Conservation (phyloP, 139 green algal genomes). For the Zygnema circumcarinatum region DNA sequence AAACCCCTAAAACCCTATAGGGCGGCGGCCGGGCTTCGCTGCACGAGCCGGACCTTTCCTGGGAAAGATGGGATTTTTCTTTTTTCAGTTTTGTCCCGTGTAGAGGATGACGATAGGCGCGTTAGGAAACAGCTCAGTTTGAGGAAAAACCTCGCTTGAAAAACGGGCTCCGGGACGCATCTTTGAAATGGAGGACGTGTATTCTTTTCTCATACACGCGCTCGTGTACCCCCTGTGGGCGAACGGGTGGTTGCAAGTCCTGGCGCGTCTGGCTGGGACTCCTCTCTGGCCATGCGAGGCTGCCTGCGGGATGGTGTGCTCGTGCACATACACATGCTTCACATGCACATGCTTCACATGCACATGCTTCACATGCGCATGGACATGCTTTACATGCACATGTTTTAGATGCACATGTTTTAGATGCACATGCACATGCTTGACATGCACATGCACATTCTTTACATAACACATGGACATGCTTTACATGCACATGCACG, state of each 20-base stretch:
- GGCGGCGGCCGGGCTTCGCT: not conserved
- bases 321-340: not conserved
- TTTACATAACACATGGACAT: no score
- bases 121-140: conserved; percentile 4
- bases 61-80: not conserved
- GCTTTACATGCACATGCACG: no score
- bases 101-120: not conserved
- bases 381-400: not conserved
- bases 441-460: no score
- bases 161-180: not conserved
- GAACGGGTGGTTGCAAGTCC: not conserved
- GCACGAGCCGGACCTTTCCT: not conserved
- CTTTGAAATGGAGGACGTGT: not conserved
- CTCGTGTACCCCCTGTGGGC: not conserved
- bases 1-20: not conserved
- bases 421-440: no score
- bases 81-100: conserved; percentile 10
- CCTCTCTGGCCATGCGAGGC: not conserved
- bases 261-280: not conserved
- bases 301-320: not conserved
- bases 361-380: not conserved
- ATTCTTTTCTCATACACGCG: not conserved
- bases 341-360: not conserved
- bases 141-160: conserved; percentile 6
- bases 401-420: conserved; percentile 8